Base-by-base conservation (phyloP, 148 eudicot genomes). In the Bassia scoparia region DNA sequence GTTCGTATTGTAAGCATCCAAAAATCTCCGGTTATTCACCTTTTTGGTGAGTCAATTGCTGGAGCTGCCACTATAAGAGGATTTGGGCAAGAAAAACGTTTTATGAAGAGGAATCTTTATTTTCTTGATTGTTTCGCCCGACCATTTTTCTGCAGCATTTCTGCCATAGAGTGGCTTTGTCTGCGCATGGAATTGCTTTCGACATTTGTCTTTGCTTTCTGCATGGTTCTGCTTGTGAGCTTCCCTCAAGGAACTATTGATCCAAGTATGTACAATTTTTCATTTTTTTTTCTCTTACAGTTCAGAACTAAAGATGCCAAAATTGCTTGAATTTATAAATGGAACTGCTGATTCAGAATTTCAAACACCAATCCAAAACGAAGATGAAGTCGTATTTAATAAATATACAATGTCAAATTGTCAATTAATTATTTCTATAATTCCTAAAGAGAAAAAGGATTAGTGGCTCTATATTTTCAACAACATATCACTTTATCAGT, bases 41-140 rank as follows among this genome's bases (percentile, higher is more conserved):
- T 86, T 70, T 95, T 95, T 70, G 88, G 96, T 11, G 99, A 95
- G 82, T 88, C 99, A 4, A 92, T 95, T 78, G 91, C 99, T 79
- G 99, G 99, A 80, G 96, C 99, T 75, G 88, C 96, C 76, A 95
- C 97, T 56, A 95, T 95, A 59, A 89, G 99, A 86, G 97, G 97
- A 59, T 95, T 95, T 82, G 94, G 94, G 72, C 97, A 95, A 82
- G 93, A 95, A 77, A 87, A 88, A 63, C 85, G 99, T 53, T 95
- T 95, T 81, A 86, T 92, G 89, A 90, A 92, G 86, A 92, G 84
- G 79, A 92, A 92, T 67, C 89, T 95, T 21, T 81, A 92, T 78
- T 97, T 95, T 78, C 92, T 89, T 77, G 99, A 95, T 79, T 85
- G 96, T 77, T 92, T 88, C 84, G 88, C 99, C 58, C 90, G 97